Base-by-base conservation (phyloP, 2,329 filamentous ascomycete species). In the Cordyceps javanica region DNA sequence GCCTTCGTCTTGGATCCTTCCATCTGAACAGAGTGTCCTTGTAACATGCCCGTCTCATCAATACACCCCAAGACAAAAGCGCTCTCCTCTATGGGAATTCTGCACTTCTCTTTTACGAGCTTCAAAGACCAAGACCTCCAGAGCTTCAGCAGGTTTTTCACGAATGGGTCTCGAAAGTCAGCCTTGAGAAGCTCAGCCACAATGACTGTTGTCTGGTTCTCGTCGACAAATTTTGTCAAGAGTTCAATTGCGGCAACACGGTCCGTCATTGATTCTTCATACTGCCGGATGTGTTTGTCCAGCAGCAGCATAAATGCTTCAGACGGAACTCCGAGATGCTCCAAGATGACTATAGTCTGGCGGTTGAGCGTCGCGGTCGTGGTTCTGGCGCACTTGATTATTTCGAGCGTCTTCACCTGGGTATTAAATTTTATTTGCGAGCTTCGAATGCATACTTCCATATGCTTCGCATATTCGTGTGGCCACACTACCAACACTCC, bases 71-170 rank as follows among this genome's bases (percentile, higher is more conserved):
- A 81, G 0, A 97, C 78, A 67, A 95, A 96, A 0, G 91, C 92
- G 1, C 93, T 91, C 59, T 93, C 74, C 7, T 91, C 85, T 10
- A 99, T 81, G 2, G 85, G 79, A 44, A 99, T 90, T 28, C 88
- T 87, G 0, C 93, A 91, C 65, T 97, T 97, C 64, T 97, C 91
- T 64, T 96, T 97, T 19, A 99, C 80, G 13, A 88, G 82, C 67
- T 96, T 96, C 63, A 96, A 82, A 1, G 88, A 90, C 89, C 90
- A 97, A 1, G 90, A 83, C 61, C 88, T 82, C 93, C 94, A 99
- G 0, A 97, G 77, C 36, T 85, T 82, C 11, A 99, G 74, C 9
- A 96, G 71, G 0, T 91, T 91, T 60, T 85, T 80, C 23, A 91
- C 78, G 69, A 97, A 97, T 0, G 93, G 93, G 59, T 99, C 94